Conservation (phyloP, 371 early-diverging fungal species). For the Mucor ambiguus region DNA sequence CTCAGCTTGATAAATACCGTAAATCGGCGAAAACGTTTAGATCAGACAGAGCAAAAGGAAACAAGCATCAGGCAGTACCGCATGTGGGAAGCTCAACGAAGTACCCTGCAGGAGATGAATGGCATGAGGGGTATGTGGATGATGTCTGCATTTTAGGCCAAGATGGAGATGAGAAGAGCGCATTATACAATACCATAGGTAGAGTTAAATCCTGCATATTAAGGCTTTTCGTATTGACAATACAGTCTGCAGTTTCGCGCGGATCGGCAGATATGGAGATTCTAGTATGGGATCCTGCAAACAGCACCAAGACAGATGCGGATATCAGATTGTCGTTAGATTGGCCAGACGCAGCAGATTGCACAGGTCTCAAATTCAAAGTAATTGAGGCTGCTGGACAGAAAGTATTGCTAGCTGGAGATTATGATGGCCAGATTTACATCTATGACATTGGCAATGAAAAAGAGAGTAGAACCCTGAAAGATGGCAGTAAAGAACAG, state of each 20-base stretch:
- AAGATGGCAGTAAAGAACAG: slow-evolving; percentile 37
- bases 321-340: slow-evolving; percentile 37
- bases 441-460: slow-evolving; percentile 43
- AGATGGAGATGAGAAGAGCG: slow-evolving; percentile 12
- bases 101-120: slow-evolving; percentile 57
- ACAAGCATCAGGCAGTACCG: background rate
- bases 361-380: slow-evolving; percentile 37
- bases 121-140: slow-evolving; percentile 64
- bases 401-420: slow-evolving; percentile 43
- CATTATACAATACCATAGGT: slow-evolving; percentile 23
- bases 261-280: slow-evolving; percentile 45
- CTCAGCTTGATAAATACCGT: background rate
- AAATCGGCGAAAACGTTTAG: background rate
- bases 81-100: slow-evolving; percentile 22
- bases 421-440: slow-evolving; percentile 45
- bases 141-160: slow-evolving; percentile 49
- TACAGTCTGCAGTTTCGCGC: slow-evolving; percentile 33
- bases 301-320: slow-evolving; percentile 39
- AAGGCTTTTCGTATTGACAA: background rate
- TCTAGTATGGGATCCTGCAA: slow-evolving; percentile 40
- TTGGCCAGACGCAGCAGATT: slow-evolving; percentile 43
- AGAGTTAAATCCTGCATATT: background rate
- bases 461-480: slow-evolving; percentile 31
- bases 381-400: slow-evolving; percentile 36
- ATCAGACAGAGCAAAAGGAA: background rate